phyloP scores from a whole-genome alignment of 306 rosid species.

The Datisca glomerata region DNA sequence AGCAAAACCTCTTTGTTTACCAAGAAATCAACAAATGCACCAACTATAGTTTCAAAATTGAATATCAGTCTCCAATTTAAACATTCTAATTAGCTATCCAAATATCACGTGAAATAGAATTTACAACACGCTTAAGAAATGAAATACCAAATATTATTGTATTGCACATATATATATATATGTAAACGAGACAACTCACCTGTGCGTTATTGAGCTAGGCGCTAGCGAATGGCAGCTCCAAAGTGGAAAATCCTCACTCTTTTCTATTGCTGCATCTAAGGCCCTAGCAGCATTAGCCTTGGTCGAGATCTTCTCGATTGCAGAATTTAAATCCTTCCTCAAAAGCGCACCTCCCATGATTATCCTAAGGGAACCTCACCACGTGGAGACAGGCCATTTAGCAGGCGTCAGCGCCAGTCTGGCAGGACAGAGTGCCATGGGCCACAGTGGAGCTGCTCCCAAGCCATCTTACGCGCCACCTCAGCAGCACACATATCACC shows the following conservation, averaged over 20 bases:
- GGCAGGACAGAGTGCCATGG: slow-evolving; percentile 88
- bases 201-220: slow-evolving; percentile 25
- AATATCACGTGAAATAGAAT: too few relatives aligned
- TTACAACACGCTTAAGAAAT: neutral
- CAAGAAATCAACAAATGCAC: too few relatives aligned
- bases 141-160: neutral
- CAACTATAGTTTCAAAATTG: too few relatives aligned
- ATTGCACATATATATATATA: too few relatives aligned
- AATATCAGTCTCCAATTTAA: too few relatives aligned
- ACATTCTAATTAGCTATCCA: too few relatives aligned
- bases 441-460: slow-evolving; percentile 98
- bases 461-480: slow-evolving; percentile 80
- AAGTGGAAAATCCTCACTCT: slow-evolving; percentile 6
- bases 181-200: slow-evolving; percentile 47
- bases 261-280: slow-evolving; percentile 10
- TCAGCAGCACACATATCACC: slow-evolving; percentile 71
- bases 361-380: slow-evolving; percentile 57
- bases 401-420: slow-evolving; percentile 88
- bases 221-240: slow-evolving; percentile 26
- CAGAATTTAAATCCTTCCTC: slow-evolving; percentile 56
- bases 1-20: too few relatives aligned
- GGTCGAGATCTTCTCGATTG: slow-evolving; percentile 37
- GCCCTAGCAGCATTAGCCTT: slow-evolving; percentile 27
- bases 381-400: slow-evolving; percentile 81
- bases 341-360: slow-evolving; percentile 86